These are phyloP conservation scores for Plasmodium relictum DNA, from an alignment of 169 alveolate species.

Conservation along the genomic window DNA sequence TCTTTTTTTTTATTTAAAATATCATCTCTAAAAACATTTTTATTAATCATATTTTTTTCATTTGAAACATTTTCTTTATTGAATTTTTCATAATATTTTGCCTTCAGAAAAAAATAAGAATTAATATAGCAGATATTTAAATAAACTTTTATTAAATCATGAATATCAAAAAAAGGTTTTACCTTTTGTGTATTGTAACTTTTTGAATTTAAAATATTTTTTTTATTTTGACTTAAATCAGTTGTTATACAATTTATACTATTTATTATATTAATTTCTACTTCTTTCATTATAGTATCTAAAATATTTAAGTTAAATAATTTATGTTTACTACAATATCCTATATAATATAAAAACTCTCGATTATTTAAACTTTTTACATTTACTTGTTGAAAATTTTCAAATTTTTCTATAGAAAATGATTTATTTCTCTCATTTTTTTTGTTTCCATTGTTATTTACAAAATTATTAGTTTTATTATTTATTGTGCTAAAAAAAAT, in stretches of 20 bases:
- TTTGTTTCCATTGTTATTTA: slow-evolving; percentile 3
- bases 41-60: not conserved
- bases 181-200: slow-evolving; percentile 12
- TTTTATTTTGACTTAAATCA: slow-evolving; percentile 39
- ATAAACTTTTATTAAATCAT: slow-evolving; percentile 69
- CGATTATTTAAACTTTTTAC: slow-evolving; percentile 59
- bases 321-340: slow-evolving; percentile 71
- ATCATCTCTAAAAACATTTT: not conserved
- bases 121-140: slow-evolving; percentile 67
- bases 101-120: slow-evolving; percentile 67
- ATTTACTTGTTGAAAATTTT: slow-evolving; percentile 19
- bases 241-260: slow-evolving; percentile 42
- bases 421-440: not conserved
- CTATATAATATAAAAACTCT: slow-evolving; percentile 52
- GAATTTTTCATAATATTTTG: slow-evolving; percentile 20
- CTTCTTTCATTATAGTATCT: slow-evolving; percentile 42
- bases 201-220: slow-evolving; percentile 70
- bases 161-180: slow-evolving; percentile 74
- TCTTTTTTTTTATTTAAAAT: not conserved
- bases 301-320: slow-evolving; percentile 10
- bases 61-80: not conserved
- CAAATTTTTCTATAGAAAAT: slow-evolving; percentile 4
- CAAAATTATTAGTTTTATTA: slow-evolving; percentile 17
- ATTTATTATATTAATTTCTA: slow-evolving; percentile 31
- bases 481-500: slow-evolving; percentile 20